These are phyloP conservation scores for Claviceps maximensis DNA, from an alignment of 2,329 filamentous ascomycete genomes.

Conservation along the genomic window DNA sequence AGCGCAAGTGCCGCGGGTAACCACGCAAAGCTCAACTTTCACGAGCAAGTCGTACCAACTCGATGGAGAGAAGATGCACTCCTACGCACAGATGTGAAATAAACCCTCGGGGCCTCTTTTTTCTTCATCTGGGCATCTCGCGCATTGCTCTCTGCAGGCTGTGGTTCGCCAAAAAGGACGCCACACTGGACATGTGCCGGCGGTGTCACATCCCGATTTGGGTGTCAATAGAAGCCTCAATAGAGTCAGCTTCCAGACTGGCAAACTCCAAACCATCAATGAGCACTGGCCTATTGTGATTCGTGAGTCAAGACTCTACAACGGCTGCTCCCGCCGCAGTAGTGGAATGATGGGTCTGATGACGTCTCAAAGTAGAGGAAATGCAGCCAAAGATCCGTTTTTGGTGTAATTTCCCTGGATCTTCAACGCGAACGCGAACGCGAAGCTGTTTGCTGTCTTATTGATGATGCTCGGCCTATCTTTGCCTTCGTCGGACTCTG, in stretches of 20 bases:
- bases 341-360: neutral
- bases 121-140: neutral
- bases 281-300: conserved; percentile 2
- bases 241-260: conserved; percentile 10
- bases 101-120: neutral
- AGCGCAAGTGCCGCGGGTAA: neutral
- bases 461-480: neutral
- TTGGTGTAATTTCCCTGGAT: no score
- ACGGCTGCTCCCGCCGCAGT: conserved; percentile 1
- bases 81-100: neutral
- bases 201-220: conserved; percentile 16
- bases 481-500: neutral
- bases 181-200: conserved; percentile 4
- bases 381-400: neutral
- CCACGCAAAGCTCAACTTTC: neutral
- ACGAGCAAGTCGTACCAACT: neutral
- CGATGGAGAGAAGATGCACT: neutral
- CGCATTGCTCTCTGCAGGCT: neutral
- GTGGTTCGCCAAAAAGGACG: conserved; percentile 15
- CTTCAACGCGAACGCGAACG: neutral
- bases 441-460: conserved; percentile 3
- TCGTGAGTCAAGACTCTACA: conserved; percentile 1
- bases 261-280: conserved; percentile 5
- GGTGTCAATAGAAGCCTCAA: conserved; percentile 24
- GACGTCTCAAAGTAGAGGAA: neutral